phyloP scores from a whole-genome alignment of 2,329 filamentous ascomycete species.

The Colletotrichum tofieldiae region DNA sequence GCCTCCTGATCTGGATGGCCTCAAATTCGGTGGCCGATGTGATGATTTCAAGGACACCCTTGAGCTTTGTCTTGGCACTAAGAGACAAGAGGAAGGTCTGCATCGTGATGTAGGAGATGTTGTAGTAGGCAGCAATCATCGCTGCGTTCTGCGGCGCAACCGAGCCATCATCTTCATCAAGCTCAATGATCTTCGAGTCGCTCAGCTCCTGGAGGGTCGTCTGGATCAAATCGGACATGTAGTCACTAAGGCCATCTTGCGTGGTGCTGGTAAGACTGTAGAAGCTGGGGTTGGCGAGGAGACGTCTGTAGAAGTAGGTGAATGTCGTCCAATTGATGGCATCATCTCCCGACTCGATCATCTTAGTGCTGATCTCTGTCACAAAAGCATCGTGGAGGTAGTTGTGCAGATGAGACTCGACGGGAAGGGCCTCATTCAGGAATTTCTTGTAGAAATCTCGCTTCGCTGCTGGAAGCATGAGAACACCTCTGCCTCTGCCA shows the following conservation, averaged over 20 bases:
- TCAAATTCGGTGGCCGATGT: constrained; percentile 98
- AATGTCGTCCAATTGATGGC: constrained; percentile 99
- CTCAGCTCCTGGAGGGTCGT: constrained; percentile 90
- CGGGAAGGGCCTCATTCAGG: constrained; percentile 93
- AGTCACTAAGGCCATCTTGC: constrained; percentile 93
- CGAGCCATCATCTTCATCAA: constrained; percentile 93
- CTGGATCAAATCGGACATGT: constrained; percentile 95
- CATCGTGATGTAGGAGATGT: constrained; percentile 99
- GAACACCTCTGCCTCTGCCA: constrained; percentile 87
- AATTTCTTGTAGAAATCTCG: constrained; percentile 99
- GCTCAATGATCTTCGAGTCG: constrained; percentile 95
- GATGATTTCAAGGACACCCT: constrained; percentile 96
- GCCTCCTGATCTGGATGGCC: constrained; percentile 91
- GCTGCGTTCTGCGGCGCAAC: constrained; percentile 93
- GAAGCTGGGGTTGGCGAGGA: constrained; percentile 96
- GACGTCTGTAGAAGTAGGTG: constrained; percentile 96
- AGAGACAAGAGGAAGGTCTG: constrained; percentile 97
- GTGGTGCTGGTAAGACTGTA: constrained; percentile 92
- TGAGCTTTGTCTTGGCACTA: constrained; percentile 90
- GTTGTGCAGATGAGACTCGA: constrained; percentile 93
- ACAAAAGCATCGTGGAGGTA: constrained; percentile 97
- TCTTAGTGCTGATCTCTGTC: constrained; percentile 96
- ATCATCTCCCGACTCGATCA: constrained; percentile 95
- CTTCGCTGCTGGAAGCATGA: constrained; percentile 96
- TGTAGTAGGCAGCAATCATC: constrained; percentile 99